Evolutionary conservation across 345 rosid genomes (phyloP).

Genomic region (Toxicodendron radicans): DNA sequence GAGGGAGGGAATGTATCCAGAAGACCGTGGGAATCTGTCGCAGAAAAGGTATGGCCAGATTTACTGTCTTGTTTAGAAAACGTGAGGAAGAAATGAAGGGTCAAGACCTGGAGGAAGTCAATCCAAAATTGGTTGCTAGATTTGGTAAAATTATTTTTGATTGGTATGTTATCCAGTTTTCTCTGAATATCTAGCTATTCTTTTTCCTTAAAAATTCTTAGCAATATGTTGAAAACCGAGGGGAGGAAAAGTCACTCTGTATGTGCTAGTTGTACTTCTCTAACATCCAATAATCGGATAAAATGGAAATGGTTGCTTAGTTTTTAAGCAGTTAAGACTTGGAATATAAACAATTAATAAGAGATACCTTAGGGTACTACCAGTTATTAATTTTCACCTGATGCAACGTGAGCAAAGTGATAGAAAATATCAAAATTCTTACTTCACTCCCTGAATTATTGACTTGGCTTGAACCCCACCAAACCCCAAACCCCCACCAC

Average conservation of each 20-base stretch:
- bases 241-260: background rate
- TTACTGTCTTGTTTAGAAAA: conserved; percentile 40
- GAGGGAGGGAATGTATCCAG: conserved; percentile 10
- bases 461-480: no score
- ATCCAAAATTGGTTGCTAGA: conserved; percentile 56
- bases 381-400: no score
- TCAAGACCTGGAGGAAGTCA: conserved; percentile 23
- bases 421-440: no score
- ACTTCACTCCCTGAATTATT: no score
- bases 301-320: no score
- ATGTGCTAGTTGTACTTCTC: background rate
- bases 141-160: conserved; percentile 52
- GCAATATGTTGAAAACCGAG: background rate
- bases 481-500: no score
- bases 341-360: no score
- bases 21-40: conserved; percentile 40
- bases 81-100: conserved; percentile 28
- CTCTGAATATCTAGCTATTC: background rate
- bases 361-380: no score
- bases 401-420: no score
- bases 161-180: conserved; percentile 35
- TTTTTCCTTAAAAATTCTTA: background rate
- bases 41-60: conserved; percentile 47
- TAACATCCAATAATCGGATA: no score
- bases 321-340: no score